A percentile compares a stretch with the other conserved stretches of the same genome.
phyloP scores from a whole-genome alignment of 345 rosid species.

The Brassica rapa region DNA sequence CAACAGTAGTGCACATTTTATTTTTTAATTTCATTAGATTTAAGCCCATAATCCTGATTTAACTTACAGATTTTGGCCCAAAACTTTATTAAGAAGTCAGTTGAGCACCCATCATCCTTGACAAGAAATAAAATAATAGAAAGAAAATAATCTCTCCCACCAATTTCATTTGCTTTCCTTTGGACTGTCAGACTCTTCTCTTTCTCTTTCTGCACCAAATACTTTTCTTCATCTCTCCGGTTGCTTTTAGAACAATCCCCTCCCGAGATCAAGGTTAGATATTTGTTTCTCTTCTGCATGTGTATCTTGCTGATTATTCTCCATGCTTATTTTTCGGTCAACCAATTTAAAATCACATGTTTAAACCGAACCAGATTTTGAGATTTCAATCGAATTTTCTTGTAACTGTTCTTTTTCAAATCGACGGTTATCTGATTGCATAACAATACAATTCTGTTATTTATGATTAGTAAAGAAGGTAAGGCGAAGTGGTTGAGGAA shows the following conservation, averaged over 20 bases:
- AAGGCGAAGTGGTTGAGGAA: conserved; percentile 45
- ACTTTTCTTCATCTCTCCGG: conserved; percentile 22
- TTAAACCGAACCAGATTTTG: not conserved
- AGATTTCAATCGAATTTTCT: not conserved
- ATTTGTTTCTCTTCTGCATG: conserved; percentile 9
- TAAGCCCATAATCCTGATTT: not conserved
- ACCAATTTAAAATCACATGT: not conserved
- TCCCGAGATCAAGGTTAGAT: conserved; percentile 14
- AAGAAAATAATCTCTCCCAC: conserved; percentile 19
- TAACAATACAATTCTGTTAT: not conserved
- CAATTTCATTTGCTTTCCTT: conserved; percentile 32
- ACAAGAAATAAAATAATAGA: not conserved
- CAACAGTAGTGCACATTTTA: not conserved
- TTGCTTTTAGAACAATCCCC: not conserved
- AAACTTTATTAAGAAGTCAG: not conserved
- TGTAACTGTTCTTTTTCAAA: not conserved
- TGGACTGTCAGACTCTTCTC: conserved; percentile 23
- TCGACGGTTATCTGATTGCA: not conserved
- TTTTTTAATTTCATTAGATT: not conserved
- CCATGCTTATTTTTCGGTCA: not conserved
- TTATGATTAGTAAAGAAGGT: conserved; percentile 21
- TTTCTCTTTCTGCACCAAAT: not conserved
- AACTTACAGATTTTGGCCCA: not conserved
- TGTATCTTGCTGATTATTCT: conserved; percentile 3
- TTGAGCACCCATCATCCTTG: not conserved